Base-by-base conservation (phyloP, 768 basidiomycete species). In the Auriscalpium microsporum region DNA sequence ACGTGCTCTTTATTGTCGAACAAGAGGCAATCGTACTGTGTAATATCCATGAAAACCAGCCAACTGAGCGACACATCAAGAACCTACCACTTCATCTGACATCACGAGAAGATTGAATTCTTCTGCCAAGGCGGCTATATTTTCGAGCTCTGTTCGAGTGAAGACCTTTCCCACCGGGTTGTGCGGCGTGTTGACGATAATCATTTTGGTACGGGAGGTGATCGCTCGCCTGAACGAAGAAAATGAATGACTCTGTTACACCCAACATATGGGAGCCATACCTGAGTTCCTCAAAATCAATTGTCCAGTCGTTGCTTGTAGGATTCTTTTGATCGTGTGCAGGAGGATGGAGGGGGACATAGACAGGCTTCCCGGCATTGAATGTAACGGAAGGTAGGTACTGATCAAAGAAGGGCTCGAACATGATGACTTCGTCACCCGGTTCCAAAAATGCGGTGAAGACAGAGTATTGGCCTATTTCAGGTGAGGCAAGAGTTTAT, bases 91-190 rank as follows among this genome's bases (percentile, higher is more conserved):
- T 82, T 99, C 96, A 69, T 99, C 96, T 1, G 94, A 73, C 80
- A 97, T 87, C 36, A 97, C 84, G 40, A 99, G 73, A 21, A 98
- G 78, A 67, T 99, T 93, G 70, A 87, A 86, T 71, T 97, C 91
- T 66, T 91, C 83, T 4, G 94, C 94, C 21, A 99, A 71, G 51
- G 77, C 80, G 34, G 94, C 94, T 55, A 99, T 92, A 52, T 79
- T 74, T 60, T 89, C 83, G 2, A 99, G 78, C 68, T 99, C 96
- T 48, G 78, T 65, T 55, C 78, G 79, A 7, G 84, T 87, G 68
- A 96, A 98, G 37, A 97, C 92, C 71, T 99, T 99, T 48, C 96
- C 96, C n/a, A 97, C 81, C 21, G 96, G 96, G 69, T 98, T 98
- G 71, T 97, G 94, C 7, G 94, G 93, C 2, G 95, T 97, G 70